Percentiles rank a stretch among this genome's conserved stretches.
These are phyloP conservation scores for Blastobotrys buckinghamii DNA, from an alignment of 1,139 yeast species.

Conservation along the genomic window DNA sequence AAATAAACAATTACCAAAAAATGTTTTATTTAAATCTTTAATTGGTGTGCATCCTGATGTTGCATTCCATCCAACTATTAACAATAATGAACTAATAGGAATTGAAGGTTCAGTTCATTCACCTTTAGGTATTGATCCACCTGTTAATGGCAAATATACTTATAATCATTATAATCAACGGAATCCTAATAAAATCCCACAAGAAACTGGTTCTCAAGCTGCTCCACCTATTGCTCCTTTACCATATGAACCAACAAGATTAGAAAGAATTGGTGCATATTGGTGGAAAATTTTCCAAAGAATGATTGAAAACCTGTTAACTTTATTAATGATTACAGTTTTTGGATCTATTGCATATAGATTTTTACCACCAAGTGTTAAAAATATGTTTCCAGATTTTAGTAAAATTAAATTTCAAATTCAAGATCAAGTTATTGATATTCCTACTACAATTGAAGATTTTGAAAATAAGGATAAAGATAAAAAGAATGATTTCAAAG, in stretches of 20 bases:
- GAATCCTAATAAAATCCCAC: neutral
- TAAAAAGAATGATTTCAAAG: no score
- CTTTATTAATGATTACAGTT: constrained; percentile 35
- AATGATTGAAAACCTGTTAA: constrained; percentile 46
- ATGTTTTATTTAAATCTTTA: constrained; percentile 23
- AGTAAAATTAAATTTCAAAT: neutral
- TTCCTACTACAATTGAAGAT: neutral
- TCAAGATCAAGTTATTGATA: neutral
- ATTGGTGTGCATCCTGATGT: constrained; percentile 34
- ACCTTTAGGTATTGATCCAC: constrained; percentile 6
- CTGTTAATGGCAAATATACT: neutral
- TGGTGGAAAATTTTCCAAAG: constrained; percentile 24
- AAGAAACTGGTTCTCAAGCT: no score
- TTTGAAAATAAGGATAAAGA: neutral
- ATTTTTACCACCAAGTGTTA: constrained; percentile 21
- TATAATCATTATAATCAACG: neutral
- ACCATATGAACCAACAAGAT: neutral
- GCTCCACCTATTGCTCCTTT: no score
- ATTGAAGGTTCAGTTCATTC: constrained; percentile 3
- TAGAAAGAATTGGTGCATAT: constrained; percentile 8
- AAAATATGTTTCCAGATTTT: constrained; percentile 1
- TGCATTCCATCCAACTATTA: neutral
- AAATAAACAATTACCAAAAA: constrained; percentile 8
- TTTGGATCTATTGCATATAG: constrained; percentile 28
- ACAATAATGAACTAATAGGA: neutral